These are phyloP conservation scores for Saitozyma podzolica DNA, from an alignment of 768 basidiomycete genomes.

Conservation along the genomic window DNA sequence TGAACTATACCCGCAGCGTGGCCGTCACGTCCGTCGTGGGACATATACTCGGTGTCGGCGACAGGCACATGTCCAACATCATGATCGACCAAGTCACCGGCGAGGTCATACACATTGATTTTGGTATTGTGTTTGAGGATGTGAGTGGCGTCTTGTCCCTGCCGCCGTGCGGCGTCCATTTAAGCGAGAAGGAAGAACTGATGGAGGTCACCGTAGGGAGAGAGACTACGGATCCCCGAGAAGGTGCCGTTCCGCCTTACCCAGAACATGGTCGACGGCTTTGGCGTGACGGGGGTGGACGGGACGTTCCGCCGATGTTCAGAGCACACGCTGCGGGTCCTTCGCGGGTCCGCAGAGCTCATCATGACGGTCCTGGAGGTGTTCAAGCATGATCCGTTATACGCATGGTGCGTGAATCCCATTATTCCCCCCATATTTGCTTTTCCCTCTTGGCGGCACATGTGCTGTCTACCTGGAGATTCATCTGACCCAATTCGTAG, in stretches of 20 bases:
- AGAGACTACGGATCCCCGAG: slow-evolving; percentile 74
- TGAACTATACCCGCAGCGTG: slow-evolving; percentile 87
- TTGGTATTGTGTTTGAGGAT: slow-evolving; percentile 96
- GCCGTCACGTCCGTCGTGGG: slow-evolving; percentile 94
- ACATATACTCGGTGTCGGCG: slow-evolving; percentile 85
- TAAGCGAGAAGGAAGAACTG: neutral
- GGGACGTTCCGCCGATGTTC: slow-evolving; percentile 94
- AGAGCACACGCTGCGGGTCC: slow-evolving; percentile 88
- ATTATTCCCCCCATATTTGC: too few species aligned
- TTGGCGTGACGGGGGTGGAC: slow-evolving; percentile 84
- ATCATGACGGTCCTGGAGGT: slow-evolving; percentile 95
- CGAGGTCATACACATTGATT: slow-evolving; percentile 91
- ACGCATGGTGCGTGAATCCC: slow-evolving; percentile 66
- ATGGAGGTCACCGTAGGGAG: slow-evolving; percentile 63
- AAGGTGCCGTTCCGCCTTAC: slow-evolving; percentile 94
- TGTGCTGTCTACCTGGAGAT: too few species aligned
- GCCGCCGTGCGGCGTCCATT: neutral
- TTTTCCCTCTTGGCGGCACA: too few species aligned
- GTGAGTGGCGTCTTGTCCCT: slow-evolving; percentile 54
- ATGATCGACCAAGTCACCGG: slow-evolving; percentile 78
- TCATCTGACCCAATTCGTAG: slow-evolving; percentile 1
- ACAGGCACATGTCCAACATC: slow-evolving; percentile 90
- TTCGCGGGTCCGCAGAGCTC: slow-evolving; percentile 78
- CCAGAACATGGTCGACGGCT: slow-evolving; percentile 86
- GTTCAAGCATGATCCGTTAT: slow-evolving; percentile 93